Base-by-base conservation (phyloP, 2,329 filamentous ascomycete genomes). In the Calonectria pseudoturangicola region DNA sequence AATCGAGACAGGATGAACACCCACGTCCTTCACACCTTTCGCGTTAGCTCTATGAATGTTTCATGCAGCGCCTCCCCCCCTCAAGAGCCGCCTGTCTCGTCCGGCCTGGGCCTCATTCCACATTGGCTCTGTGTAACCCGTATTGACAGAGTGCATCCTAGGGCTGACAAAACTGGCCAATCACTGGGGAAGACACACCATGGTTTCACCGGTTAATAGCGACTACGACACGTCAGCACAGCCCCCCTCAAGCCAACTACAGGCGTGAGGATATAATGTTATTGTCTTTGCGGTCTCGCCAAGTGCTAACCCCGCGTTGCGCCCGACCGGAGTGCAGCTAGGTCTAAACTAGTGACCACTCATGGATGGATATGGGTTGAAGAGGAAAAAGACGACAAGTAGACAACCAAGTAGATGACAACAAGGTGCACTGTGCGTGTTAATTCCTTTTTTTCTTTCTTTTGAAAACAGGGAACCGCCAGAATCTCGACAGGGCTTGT, bases 21-120 rank as follows among this genome's bases (percentile, higher is more conserved):
- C 39, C 48, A 45, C 30, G 43, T 27, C 48, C 45, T 18, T 15
- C 18, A 58, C 28, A n/a, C 43, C 54, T 45, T 5, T 33, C 16
- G 39, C 28, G 12, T 39, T 27, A 66, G 51, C 33, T 50, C 33
- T 58, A 58, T 39, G 54, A 41, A 47, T 64, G 64, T 64, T 68
- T 58, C 65, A 62, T 63, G 45, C 56, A 58, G 56, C 30, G 58
- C 41, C 10, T 3, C 43, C 3, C 28, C 39, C 15, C 39, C 15
- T 5, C 36, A 47, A 45, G 48, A 51, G 18, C 33, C 63, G 58
- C 58, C 13, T 30, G 39, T 63, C 39, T 63, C 41, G 25, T 39
- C 39, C 9, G 48, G 25, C 15, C 4, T 39, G 33, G n/a, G 51
- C n/a, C 21, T 33, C n/a, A 58, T 58, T 39, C 30, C 54, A 39